These are phyloP conservation scores for Cyamopsis tetragonoloba DNA, from an alignment of 306 rosid species.

Conservation along the genomic window DNA sequence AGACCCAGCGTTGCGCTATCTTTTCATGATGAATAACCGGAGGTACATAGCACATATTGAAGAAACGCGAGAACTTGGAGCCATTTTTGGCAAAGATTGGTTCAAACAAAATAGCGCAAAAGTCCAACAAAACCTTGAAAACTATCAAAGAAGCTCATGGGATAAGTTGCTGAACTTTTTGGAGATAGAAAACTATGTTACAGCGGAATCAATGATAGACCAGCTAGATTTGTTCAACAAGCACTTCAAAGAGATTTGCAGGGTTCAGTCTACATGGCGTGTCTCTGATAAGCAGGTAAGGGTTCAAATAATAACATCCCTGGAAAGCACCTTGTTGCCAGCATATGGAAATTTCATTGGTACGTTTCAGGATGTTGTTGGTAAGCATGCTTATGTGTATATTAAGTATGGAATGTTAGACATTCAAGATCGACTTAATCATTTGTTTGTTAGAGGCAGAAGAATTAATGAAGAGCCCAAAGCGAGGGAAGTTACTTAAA, in stretches of 20 bases:
- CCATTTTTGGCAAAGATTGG: neutral
- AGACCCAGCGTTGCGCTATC: neutral
- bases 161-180: neutral
- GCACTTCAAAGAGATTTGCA: neutral
- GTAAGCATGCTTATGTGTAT: neutral
- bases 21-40: neutral
- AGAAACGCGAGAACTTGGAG: too few species aligned
- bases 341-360: neutral
- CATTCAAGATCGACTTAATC: neutral
- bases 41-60: neutral
- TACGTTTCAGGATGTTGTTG: neutral
- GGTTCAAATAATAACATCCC: neutral
- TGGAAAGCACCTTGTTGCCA: neutral
- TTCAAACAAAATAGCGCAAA: neutral
- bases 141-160: neutral
- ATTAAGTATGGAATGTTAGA: neutral
- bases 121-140: neutral
- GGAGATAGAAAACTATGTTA: neutral
- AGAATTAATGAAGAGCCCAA: too few species aligned
- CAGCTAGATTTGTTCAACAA: neutral
- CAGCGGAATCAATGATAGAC: neutral
- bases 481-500: too few species aligned
- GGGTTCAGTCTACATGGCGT: neutral
- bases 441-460: neutral
- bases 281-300: neutral